Evolutionary conservation across 352 stramenopile genomes (phyloP).

Genomic region (Pythium phragmitis): DNA sequence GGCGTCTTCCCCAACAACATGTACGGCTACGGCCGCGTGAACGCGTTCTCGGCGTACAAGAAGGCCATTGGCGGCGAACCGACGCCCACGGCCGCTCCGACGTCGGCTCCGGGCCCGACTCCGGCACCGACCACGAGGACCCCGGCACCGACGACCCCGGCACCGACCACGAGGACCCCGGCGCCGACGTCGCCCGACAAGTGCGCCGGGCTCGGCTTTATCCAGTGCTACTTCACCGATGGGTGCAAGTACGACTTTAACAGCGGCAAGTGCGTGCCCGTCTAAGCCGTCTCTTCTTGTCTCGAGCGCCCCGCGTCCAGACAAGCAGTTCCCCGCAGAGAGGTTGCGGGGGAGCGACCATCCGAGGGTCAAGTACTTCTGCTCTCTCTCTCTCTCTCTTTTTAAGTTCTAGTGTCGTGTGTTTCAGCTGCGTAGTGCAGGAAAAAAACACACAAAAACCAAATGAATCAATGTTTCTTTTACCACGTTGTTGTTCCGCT

Average conservation of each 20-base stretch:
- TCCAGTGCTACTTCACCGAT: background rate
- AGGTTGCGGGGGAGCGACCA: no score
- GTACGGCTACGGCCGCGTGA: conserved; percentile 40
- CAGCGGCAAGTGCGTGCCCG: background rate
- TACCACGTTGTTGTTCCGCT: no score
- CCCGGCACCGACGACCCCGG: background rate
- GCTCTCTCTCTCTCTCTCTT: no score
- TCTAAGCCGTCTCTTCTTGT: background rate
- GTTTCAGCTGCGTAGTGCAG: no score
- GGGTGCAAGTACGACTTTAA: background rate
- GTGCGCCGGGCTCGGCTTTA: background rate
- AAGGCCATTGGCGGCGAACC: background rate
- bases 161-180: background rate
- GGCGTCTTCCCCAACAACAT: conserved; percentile 40
- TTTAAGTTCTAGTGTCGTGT: no score
- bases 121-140: background rate
- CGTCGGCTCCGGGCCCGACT: background rate
- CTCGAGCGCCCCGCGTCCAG: no score
- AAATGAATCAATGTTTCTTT: no score
- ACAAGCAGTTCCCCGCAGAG: no score
- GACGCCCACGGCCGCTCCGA: background rate
- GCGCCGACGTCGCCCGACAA: background rate
- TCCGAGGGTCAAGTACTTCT: no score
- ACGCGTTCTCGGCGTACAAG: conserved; percentile 17
- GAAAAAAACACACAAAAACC: no score